These are phyloP conservation scores for Cyclocybe aegerita DNA, from an alignment of 768 basidiomycete genomes.

Conservation along the genomic window DNA sequence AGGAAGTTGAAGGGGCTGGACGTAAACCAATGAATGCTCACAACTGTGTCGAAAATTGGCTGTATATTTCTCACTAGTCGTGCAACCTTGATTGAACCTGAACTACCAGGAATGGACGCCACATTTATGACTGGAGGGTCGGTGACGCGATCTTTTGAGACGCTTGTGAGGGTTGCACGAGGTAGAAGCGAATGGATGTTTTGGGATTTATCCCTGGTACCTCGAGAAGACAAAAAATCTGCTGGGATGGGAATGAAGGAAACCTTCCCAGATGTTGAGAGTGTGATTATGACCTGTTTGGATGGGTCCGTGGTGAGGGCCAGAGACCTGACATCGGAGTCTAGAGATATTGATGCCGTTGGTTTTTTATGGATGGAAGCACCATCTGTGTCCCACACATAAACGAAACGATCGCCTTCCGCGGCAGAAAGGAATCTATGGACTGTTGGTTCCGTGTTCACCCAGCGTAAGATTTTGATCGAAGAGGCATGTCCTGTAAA, in stretches of 20 bases:
- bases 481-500: constrained; percentile 70
- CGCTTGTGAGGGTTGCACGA: constrained; percentile 45
- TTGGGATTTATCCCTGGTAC: constrained; percentile 38
- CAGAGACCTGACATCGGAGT: constrained; percentile 58
- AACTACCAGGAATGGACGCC: constrained; percentile 39
- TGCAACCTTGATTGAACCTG: constrained; percentile 49
- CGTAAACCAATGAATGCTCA: constrained; percentile 31
- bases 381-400: constrained; percentile 55
- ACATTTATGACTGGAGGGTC: constrained; percentile 43
- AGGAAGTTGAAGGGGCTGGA: constrained; percentile 1
- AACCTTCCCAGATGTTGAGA: constrained; percentile 61
- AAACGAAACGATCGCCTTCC: constrained; percentile 60
- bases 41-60: constrained; percentile 60
- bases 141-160: constrained; percentile 36
- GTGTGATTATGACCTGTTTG: constrained; percentile 47
- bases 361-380: constrained; percentile 47
- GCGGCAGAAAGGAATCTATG: constrained; percentile 59
- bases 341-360: constrained; percentile 60
- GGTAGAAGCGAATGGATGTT: constrained; percentile 52
- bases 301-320: constrained; percentile 28
- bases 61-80: constrained; percentile 54
- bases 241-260: constrained; percentile 55
- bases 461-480: constrained; percentile 51
- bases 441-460: constrained; percentile 30
- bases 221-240: constrained; percentile 37